Base-by-base conservation (phyloP, 768 basidiomycete species). In the Neoboletus brunneissimus region DNA sequence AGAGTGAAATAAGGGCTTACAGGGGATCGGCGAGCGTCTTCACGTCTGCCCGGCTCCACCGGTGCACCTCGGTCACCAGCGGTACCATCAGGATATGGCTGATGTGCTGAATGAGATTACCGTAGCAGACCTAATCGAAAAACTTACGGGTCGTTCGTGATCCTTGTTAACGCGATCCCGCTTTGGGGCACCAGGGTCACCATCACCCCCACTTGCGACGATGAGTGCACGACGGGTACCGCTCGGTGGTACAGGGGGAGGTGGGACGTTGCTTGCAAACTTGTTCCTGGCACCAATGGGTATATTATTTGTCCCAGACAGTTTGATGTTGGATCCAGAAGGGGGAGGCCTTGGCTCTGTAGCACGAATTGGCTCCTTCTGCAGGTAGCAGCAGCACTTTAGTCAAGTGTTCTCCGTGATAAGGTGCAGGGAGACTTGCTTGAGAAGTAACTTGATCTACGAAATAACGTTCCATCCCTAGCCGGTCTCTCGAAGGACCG, bases 301-400 rank as follows among this genome's bases (percentile, higher is more conserved):
- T 49, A 56, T 65, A 31, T 64, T 73, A 53, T 74, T 72, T 23
- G 71, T 71, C 23, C 71, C 71, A 3, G 71, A 72, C 10, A 73
- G 37, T 25, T 67, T 70, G 25, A 67, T 20, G 15, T 56, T 64
- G 16, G 67, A 56, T 32, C 61, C 67, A 27, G 53, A 37, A 16
- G 53, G 56, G 10, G 49, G 52, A 7, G 51, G 38, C 27, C 65
- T 60, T 18, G 55, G 38, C 37, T 65, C 70, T 43, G 35, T 10
- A 27, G 25, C 45, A 34, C 60, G 65, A 22, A 20, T 18, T 13
- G 52, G 27, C 23, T 71, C 71, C 41, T 67, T 67, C 65, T 73
- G 48, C 1, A 34, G 18, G 13, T 35, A 16, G 11, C 25, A 13
- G 32, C 3, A 22, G 16, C 8, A 3, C 3, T 44, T 59, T 31